Evolutionary conservation across 306 rosid genomes (phyloP).

Genomic region (Hippophae tibetana): DNA sequence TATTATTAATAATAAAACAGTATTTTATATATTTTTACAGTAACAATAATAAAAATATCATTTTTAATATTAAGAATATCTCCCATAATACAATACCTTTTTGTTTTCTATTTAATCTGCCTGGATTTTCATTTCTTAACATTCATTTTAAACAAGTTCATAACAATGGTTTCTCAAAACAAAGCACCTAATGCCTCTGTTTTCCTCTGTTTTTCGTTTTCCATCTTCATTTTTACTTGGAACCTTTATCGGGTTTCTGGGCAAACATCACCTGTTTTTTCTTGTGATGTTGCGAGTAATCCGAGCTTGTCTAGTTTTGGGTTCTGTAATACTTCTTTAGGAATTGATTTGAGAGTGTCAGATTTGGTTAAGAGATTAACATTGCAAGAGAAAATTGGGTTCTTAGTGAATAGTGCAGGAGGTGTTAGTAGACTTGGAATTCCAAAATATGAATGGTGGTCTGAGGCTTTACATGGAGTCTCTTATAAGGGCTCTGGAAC

Average conservation of each 20-base stretch:
- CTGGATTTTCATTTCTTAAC: not conserved
- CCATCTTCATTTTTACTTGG: constrained; percentile 7
- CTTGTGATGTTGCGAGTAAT: constrained; percentile 44
- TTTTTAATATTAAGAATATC: no score
- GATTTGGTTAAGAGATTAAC: constrained; percentile 76
- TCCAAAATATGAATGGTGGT: constrained; percentile 93
- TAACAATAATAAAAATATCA: no score
- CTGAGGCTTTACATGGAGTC: constrained; percentile 94
- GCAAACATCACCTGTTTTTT: constrained; percentile 49
- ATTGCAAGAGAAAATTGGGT: constrained; percentile 67
- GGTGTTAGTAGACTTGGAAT: constrained; percentile 71
- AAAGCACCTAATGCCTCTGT: constrained; percentile 53
- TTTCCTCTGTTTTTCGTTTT: constrained; percentile 31
- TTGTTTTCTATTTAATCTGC: not conserved
- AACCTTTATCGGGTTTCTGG: constrained; percentile 22
- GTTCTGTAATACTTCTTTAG: constrained; percentile 53
- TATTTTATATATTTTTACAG: no score
- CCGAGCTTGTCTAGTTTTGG: constrained; percentile 30
- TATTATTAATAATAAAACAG: no score
- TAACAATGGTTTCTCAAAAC: constrained; percentile 36
- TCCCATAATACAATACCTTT: not conserved
- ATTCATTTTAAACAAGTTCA: not conserved
- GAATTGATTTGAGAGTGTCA: constrained; percentile 36
- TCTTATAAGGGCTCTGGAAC: constrained; percentile 84
- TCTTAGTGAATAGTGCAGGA: constrained; percentile 45